These are phyloP conservation scores for Carallia brachiata DNA, from an alignment of 345 rosid species.

Conservation along the genomic window DNA sequence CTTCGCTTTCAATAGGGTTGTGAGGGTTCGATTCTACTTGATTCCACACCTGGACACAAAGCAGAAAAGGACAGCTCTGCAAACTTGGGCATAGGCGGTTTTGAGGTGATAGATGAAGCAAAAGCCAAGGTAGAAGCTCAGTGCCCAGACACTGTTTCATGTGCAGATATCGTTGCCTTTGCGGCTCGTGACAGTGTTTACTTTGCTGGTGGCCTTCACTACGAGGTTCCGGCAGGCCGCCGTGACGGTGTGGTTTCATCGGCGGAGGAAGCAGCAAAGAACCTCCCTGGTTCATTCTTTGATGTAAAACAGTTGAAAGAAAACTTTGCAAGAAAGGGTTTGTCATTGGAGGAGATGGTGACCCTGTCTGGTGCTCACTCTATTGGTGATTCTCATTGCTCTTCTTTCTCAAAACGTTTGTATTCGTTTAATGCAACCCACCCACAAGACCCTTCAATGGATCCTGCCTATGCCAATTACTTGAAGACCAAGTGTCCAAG, in stretches of 20 bases:
- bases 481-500: constrained; percentile 15
- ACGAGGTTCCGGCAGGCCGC: constrained; percentile 17
- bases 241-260: constrained; percentile 10
- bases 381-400: constrained; percentile 26
- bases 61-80: constrained; percentile 2
- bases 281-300: constrained; percentile 19
- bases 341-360: constrained; percentile 26
- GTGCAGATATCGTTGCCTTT: constrained; percentile 17
- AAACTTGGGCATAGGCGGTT: background rate
- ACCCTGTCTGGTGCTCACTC: constrained; percentile 33
- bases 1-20: constrained; percentile 7
- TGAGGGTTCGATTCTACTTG: constrained; percentile 13
- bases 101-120: constrained; percentile 13
- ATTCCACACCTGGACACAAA: background rate
- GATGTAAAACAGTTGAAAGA: constrained; percentile 11
- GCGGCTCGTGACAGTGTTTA: constrained; percentile 15
- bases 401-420: constrained; percentile 19
- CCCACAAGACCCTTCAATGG: constrained; percentile 9
- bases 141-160: constrained; percentile 15
- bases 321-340: constrained; percentile 19
- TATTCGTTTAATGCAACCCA: constrained; percentile 4
- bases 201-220: constrained; percentile 15
- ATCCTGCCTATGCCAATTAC: constrained; percentile 18
- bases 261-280: background rate
- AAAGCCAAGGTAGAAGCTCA: constrained; percentile 3